These are phyloP conservation scores for Spergularia marina DNA, from an alignment of 148 eudicot genomes.

Conservation along the genomic window DNA sequence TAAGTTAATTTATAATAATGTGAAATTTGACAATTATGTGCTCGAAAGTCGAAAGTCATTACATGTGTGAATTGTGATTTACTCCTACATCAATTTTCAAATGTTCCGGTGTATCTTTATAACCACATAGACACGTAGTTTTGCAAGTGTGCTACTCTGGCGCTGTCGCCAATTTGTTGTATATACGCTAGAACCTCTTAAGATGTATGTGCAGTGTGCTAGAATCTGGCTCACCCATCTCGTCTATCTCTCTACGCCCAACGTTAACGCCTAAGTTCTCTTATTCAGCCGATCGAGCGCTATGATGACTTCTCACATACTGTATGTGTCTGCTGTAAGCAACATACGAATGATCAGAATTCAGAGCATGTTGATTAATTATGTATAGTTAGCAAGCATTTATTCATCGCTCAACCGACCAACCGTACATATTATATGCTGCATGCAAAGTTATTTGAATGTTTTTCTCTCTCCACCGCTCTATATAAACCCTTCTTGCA, in stretches of 20 bases:
- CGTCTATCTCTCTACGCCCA: neutral
- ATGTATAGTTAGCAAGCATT: neutral
- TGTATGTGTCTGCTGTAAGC: neutral
- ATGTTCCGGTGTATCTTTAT: neutral
- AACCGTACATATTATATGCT: slow-evolving; percentile 9
- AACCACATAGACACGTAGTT: neutral
- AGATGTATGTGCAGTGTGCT: too few species aligned
- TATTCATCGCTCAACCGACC: slow-evolving; percentile 8
- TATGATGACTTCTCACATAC: neutral
- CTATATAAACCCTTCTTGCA: slow-evolving; percentile 19
- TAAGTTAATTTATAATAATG: too few species aligned
- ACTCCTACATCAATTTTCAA: too few species aligned
- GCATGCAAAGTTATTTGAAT: slow-evolving; percentile 16
- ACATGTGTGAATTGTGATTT: too few species aligned
- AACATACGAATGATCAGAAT: neutral
- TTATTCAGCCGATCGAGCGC: slow-evolving; percentile 5
- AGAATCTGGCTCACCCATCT: too few species aligned
- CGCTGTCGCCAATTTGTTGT: too few species aligned
- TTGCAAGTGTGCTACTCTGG: too few species aligned
- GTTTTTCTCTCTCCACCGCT: neutral
- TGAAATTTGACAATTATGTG: too few species aligned
- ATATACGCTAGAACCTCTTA: neutral
- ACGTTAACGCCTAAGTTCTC: slow-evolving; percentile 3
- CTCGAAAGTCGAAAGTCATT: too few species aligned
- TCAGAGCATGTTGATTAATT: neutral